phyloP scores from a whole-genome alignment of 257 asterid species.

The Solanum stenotomum region DNA sequence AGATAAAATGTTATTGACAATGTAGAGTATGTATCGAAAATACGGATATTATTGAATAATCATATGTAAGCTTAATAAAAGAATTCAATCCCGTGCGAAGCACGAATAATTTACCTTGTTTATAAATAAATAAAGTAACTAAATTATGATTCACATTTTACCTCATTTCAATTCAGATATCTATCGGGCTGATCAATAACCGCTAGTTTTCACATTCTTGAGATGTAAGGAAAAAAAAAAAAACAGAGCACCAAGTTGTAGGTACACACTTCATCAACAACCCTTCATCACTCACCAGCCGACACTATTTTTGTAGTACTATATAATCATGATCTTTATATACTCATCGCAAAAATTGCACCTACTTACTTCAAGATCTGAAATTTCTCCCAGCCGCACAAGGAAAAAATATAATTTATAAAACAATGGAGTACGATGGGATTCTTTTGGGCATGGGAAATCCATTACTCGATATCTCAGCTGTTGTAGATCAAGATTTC shows the following conservation, averaged over 20 bases:
- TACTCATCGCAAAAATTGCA: not conserved
- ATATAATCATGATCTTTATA: not conserved
- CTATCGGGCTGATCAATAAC: too few relatives aligned
- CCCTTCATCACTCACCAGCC: not conserved
- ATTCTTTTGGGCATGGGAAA: conserved; percentile 92
- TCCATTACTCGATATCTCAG: conserved; percentile 72
- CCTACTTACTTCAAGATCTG: not conserved
- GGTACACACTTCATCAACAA: not conserved
- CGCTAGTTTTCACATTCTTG: not conserved
- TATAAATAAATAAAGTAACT: too few relatives aligned
- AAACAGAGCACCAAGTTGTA: not conserved
- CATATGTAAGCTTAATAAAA: too few relatives aligned
- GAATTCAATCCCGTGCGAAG: too few relatives aligned
- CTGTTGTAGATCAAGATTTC: conserved; percentile 84
- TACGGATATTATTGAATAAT: too few relatives aligned
- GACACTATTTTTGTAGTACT: not conserved
- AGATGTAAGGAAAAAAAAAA: not conserved
- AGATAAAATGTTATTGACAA: too few relatives aligned
- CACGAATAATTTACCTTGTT: too few relatives aligned
- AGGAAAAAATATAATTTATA: not conserved
- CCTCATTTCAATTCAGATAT: too few relatives aligned
- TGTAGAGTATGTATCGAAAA: too few relatives aligned
- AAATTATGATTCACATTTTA: too few relatives aligned
- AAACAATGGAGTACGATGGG: conserved; percentile 55
- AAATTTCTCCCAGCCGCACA: not conserved